Evolutionary conservation across 352 stramenopile species (phyloP).

Genomic region (Globisporangium alternatum): DNA sequence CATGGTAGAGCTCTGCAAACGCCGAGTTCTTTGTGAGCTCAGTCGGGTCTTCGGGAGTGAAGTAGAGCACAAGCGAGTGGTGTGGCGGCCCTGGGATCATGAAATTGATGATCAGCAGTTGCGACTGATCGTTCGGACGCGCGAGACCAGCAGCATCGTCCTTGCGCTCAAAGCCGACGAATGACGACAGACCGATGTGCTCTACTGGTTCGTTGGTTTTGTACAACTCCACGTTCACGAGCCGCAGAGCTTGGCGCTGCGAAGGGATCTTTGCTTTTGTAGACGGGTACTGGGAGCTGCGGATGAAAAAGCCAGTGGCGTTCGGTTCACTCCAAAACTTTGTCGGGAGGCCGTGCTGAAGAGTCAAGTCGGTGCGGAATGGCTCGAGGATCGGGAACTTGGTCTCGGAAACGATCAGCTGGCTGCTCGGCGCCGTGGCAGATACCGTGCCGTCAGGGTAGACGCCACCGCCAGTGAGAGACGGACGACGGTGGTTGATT

Average conservation of each 20-base stretch:
- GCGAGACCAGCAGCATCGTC: slow-evolving; percentile 6
- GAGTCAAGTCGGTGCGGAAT: slow-evolving; percentile 60
- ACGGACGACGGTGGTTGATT: neutral
- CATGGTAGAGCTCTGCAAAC: slow-evolving; percentile 66
- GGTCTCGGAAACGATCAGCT: slow-evolving; percentile 64
- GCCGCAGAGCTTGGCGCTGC: slow-evolving; percentile 48
- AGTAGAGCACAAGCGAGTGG: slow-evolving; percentile 79
- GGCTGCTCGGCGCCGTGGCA: slow-evolving; percentile 29
- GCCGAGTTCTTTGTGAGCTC: slow-evolving; percentile 67
- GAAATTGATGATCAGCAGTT: slow-evolving; percentile 82
- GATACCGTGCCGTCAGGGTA: slow-evolving; percentile 19
- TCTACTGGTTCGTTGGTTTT: slow-evolving; percentile 49
- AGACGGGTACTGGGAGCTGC: slow-evolving; percentile 63
- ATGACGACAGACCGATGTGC: slow-evolving; percentile 69
- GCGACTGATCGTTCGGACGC: slow-evolving; percentile 27
- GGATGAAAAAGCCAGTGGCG: slow-evolving; percentile 58
- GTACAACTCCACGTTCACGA: slow-evolving; percentile 72
- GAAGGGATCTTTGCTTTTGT: slow-evolving; percentile 62
- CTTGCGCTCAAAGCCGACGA: slow-evolving; percentile 38
- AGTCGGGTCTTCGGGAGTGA: slow-evolving; percentile 56
- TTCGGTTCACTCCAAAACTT: slow-evolving; percentile 85
- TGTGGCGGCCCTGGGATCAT: slow-evolving; percentile 66
- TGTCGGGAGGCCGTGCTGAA: slow-evolving; percentile 50
- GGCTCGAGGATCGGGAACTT: slow-evolving; percentile 52
- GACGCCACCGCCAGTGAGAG: neutral